Conservation (phyloP, 139 green algal species). For the Chlorella sp. region DNA sequence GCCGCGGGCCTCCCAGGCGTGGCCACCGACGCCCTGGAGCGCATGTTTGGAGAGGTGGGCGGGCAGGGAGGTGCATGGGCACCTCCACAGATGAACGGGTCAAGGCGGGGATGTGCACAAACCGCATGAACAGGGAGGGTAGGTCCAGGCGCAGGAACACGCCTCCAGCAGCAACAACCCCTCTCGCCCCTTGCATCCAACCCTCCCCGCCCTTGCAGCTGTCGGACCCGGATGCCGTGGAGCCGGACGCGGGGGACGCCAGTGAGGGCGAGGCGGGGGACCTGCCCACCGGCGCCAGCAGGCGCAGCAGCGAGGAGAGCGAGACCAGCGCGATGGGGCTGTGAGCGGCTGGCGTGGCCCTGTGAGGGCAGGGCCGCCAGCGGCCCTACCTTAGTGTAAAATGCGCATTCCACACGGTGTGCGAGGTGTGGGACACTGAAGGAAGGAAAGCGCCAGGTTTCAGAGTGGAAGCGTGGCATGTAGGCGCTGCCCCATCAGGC, state of each 20-base stretch:
- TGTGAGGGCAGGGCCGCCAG: no score
- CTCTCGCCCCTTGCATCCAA: neutral
- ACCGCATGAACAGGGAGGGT: neutral
- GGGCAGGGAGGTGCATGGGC: neutral
- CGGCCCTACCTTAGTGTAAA: no score
- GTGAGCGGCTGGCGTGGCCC: neutral
- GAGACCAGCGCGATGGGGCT: neutral
- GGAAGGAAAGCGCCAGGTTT: no score
- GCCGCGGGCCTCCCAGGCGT: neutral
- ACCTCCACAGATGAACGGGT: neutral
- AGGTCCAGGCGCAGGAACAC: neutral
- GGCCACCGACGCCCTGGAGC: neutral
- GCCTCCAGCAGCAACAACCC: no score
- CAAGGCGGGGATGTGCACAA: neutral
- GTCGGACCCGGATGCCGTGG: neutral
- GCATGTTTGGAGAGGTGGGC: slow-evolving; percentile 13
- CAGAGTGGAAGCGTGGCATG: no score
- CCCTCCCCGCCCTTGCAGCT: neutral
- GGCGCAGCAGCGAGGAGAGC: neutral
- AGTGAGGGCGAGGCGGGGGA: neutral
- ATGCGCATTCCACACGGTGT: no score
- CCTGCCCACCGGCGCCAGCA: neutral
- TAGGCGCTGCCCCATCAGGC: no score
- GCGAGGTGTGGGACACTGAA: no score
- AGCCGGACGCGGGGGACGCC: neutral